Evolutionary conservation across 2,329 filamentous ascomycete species (phyloP).

Genomic region (Mollisiaceae sp.): DNA sequence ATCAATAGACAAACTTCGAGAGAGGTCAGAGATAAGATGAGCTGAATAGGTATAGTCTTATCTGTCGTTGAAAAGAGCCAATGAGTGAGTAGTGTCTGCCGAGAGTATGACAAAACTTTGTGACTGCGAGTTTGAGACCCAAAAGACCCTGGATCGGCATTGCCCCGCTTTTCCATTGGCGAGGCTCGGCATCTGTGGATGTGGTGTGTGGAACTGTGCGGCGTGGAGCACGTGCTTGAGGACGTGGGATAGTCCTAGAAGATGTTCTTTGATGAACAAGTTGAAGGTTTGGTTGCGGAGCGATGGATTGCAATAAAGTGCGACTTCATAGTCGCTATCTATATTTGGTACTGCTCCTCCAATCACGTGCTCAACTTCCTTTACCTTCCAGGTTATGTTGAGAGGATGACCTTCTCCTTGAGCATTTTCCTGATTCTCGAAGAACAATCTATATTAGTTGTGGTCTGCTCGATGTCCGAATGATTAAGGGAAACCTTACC

Average conservation of each 20-base stretch:
- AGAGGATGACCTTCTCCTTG: too few species aligned
- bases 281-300: background rate
- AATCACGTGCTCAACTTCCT: too few species aligned
- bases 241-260: constrained; percentile 1
- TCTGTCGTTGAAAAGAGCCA: constrained; percentile 26
- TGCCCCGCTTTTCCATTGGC: constrained; percentile 7
- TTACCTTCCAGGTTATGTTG: too few species aligned
- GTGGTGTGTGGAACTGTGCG: background rate
- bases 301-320: background rate
- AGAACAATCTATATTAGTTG: too few species aligned
- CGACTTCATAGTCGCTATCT: too few species aligned
- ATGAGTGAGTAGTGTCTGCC: constrained; percentile 4
- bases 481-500: too few species aligned
- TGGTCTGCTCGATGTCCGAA: too few species aligned
- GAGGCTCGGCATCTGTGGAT: background rate
- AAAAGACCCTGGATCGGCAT: constrained; percentile 1
- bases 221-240: background rate
- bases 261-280: background rate
- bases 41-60: constrained; percentile 25
- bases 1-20: constrained; percentile 4
- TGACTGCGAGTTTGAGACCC: constrained; percentile 15
- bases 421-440: too few species aligned
- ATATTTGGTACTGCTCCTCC: too few species aligned
- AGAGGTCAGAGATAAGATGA: constrained; percentile 32
- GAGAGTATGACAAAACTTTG: constrained; percentile 21